Conservation (phyloP, 768 basidiomycete genomes). For the Rhizopogon sp. region DNA sequence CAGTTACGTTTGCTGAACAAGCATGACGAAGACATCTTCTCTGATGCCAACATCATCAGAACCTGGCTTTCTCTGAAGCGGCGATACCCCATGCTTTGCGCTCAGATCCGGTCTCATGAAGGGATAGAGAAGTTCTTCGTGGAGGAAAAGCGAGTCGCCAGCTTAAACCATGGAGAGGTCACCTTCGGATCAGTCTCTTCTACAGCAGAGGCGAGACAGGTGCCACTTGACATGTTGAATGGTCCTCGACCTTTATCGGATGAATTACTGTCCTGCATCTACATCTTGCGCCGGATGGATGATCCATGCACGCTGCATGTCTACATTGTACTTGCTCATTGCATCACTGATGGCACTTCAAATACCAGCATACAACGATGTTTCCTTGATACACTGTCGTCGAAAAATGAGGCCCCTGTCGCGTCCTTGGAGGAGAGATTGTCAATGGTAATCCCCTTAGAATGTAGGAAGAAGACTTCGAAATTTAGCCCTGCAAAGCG, state of each 20-base stretch:
- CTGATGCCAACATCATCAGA: conserved; percentile 29
- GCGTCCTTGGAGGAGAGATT: conserved; percentile 35
- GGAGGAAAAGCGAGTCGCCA: conserved; percentile 28
- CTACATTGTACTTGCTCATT: conserved; percentile 41
- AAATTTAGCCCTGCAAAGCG: conserved; percentile 29
- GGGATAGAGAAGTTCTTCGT: conserved; percentile 35
- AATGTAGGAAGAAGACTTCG: conserved; percentile 30
- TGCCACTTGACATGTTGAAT: conserved; percentile 25
- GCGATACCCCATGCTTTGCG: conserved; percentile 45
- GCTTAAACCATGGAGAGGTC: conserved; percentile 34
- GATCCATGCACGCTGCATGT: conserved; percentile 33
- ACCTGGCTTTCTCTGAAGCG: conserved; percentile 46
- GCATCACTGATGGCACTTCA: conserved; percentile 45
- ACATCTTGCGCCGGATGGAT: conserved; percentile 36
- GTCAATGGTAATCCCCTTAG: conserved; percentile 33
- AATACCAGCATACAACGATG: conserved; percentile 36
- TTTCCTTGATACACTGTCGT: conserved; percentile 38
- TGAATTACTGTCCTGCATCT: conserved; percentile 35
- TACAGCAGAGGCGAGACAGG: conserved; percentile 27
- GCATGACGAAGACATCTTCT: conserved; percentile 19
- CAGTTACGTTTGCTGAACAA: conserved; percentile 22
- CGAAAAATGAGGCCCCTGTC: conserved; percentile 2
- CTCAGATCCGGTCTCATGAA: conserved; percentile 26
- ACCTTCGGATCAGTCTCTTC: conserved; percentile 28
- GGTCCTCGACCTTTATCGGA: conserved; percentile 37